phyloP scores from a whole-genome alignment of 2,329 filamentous ascomycete species.

The Fusarium bactridioides region DNA sequence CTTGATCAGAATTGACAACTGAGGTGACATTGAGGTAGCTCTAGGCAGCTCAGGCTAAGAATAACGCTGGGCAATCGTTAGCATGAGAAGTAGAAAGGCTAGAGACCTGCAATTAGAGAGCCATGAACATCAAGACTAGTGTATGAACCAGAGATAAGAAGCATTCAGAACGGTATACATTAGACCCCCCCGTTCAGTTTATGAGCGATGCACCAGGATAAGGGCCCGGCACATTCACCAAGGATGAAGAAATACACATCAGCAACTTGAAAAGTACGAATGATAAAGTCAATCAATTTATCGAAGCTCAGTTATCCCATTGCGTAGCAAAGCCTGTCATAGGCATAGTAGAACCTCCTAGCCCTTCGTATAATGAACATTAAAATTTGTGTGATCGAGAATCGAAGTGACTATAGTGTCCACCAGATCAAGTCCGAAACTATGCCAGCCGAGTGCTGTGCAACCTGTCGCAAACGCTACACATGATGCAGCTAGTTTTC shows the following conservation, averaged over 20 bases:
- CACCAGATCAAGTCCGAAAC: constrained; percentile 5
- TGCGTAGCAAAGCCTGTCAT: background rate
- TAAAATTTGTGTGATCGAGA: constrained; percentile 10
- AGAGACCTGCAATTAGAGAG: background rate
- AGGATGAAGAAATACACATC: background rate
- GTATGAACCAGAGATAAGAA: background rate
- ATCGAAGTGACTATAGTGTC: constrained; percentile 4
- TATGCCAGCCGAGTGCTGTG: background rate
- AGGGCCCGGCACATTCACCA: background rate
- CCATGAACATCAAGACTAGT: background rate
- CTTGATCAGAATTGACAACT: background rate
- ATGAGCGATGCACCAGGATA: background rate
- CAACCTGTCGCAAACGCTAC: background rate
- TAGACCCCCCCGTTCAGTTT: background rate
- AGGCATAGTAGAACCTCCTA: background rate
- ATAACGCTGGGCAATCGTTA: background rate
- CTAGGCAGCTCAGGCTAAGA: background rate
- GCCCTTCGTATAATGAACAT: constrained; percentile 11
- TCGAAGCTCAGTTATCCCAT: background rate
- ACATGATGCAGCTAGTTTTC: constrained; percentile 38
- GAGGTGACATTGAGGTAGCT: background rate
- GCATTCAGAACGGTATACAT: background rate
- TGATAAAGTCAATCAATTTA: constrained; percentile 2
- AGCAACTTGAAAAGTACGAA: background rate
- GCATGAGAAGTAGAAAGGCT: background rate